phyloP scores from a whole-genome alignment of 805 yeast genomes.

The Ogataea paraovalis region DNA sequence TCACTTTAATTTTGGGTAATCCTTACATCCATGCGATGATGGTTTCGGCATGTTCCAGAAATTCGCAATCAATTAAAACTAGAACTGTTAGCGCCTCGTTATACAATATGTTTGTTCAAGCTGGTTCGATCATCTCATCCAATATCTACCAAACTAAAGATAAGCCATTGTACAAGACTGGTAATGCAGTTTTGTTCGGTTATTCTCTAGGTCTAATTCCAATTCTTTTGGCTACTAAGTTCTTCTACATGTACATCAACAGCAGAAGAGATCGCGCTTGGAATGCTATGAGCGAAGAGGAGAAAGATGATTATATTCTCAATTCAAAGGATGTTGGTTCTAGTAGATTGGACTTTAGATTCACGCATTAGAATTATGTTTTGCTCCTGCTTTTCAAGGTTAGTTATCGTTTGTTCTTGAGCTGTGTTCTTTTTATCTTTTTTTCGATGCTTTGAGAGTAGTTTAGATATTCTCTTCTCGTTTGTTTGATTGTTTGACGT shows the following conservation, averaged over 20 bases:
- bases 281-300: slow-evolving; percentile 46
- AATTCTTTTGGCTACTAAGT: slow-evolving; percentile 27
- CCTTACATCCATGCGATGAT: slow-evolving; percentile 53
- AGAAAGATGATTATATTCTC: slow-evolving; percentile 43
- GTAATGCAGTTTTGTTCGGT: slow-evolving; percentile 43
- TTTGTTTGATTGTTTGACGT: no score
- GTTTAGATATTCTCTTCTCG: no score
- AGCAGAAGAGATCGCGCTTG: slow-evolving; percentile 43
- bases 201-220: slow-evolving; percentile 30
- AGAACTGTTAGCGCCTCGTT: slow-evolving; percentile 64
- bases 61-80: slow-evolving; percentile 58
- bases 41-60: slow-evolving; percentile 59
- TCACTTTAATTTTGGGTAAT: slow-evolving; percentile 33
- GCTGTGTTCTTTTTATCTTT: not conserved
- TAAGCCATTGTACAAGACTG: slow-evolving; percentile 55
- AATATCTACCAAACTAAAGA: slow-evolving; percentile 57
- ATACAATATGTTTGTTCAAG: slow-evolving; percentile 61
- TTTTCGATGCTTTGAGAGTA: not conserved
- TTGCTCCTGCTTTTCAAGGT: not conserved
- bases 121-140: slow-evolving; percentile 49
- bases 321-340: slow-evolving; percentile 52
- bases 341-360: slow-evolving; percentile 47
- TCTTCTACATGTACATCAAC: slow-evolving; percentile 41
- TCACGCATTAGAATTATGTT: slow-evolving; percentile 17
- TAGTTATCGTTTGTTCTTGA: not conserved